Evolutionary conservation across 2,329 filamentous ascomycete species (phyloP), one percentile per base, ranked within the genome.

Genomic region (Xylariaceae sp.): DNA sequence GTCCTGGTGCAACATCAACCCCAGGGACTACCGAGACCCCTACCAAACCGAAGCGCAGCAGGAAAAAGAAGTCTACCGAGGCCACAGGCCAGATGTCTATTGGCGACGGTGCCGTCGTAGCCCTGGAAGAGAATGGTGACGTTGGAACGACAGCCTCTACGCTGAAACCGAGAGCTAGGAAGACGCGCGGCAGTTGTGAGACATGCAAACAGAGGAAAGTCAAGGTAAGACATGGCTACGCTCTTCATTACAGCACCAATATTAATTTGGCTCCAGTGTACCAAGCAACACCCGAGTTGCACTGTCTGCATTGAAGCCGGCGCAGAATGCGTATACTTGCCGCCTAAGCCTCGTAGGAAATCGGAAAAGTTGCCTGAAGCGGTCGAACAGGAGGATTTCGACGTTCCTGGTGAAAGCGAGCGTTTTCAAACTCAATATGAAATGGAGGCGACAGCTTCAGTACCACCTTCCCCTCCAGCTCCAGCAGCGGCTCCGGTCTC

Each of bases 241-340:
- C 14, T 51, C n/a, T 41, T 14, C 3, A 37, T 20, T 45, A 40
- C 7, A 18, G 29, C n/a, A 16, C 32, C 48, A 37, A 56, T 52
- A 29, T 45, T 57, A 44, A 63, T n/a, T 21, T 4, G 1, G 2
- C 18, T 14, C 7, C 44, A 70, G 64, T 75, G 73, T 53, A 69
- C 70, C 20, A 74, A 73, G 55, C 65, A 69, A 41, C 70, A 74
- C 48, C 73, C 73, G 4, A 63, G 60, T 32, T 75, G 73, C 52
- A 63, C 64, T 14, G 54, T 68, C 19, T 75, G 73, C 44, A 23
- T 56, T 40, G 52, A 63, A 16, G 59, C 59, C 4, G 63, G 59
- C 3, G 56, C 69, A 19, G 53, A 66, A 20, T 72, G 70, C 45
- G 43, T 68, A 26, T 72, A 72, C 47, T 49, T 65, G n/a, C 63